Evolutionary conservation across 73 alveolate species (phyloP), one percentile per base, ranked within the genome.

Genomic region (Paramecium sonneborni): DNA sequence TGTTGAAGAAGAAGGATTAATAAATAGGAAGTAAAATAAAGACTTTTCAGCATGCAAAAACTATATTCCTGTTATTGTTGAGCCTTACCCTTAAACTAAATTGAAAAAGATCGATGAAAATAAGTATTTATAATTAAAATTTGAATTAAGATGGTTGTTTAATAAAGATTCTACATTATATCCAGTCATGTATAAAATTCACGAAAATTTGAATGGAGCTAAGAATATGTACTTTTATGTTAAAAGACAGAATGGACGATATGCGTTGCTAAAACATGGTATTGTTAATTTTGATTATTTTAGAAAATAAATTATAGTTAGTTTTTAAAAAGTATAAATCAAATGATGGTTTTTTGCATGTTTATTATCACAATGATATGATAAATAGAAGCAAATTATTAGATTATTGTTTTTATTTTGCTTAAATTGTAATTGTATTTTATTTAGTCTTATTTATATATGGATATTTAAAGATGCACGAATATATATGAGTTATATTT

Each of bases 401-500:
- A 24, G 85, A 68, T 68, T 20, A 41, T 35, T 76, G 70, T 39
- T 43, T 76, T 76, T 3, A 30, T 43, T 79, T 43, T 44, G 90
- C 56, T 24, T 46, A 43, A 14, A 34, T 79, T 23, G 34, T 79
- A n/a, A 46, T 79, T 20, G 30, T 41, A 20, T 0, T 79, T n/a
- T 79, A 79, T 46, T 24, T 41, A 8, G 15, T n/a, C 24, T 79
- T 79, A 79, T 79, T 79, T 79, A 23, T 79, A 18, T 79, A 41
- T 43, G 76, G 90, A 79, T 79, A 79, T 43, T 79, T 79, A 38
- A 72, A 38, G 57, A 35, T n/a, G 37, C 86, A 35, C 35, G 86
- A 34, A 35, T 72, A 72, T 12, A 30, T 35, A 12, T 72, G 86
- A 72, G 30, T 35, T 12, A 28, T 72, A 72, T 72, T 34, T 57